These are phyloP conservation scores for Xerocomus brunneocitrinus DNA, from an alignment of 768 basidiomycete genomes.

Conservation along the genomic window DNA sequence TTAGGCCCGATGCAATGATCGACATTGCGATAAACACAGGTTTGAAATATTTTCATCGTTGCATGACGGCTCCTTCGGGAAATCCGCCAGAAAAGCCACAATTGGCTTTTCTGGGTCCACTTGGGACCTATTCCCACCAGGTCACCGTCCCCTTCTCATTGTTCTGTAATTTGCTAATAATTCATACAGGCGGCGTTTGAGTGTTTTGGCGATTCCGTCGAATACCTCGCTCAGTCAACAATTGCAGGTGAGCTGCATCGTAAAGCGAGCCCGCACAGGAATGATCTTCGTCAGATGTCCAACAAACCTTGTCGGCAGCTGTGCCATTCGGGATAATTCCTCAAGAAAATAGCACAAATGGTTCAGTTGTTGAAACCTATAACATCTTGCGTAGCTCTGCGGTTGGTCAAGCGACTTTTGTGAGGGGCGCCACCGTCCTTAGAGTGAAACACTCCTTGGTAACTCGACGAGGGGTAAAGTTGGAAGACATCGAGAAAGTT, in stretches of 20 bases:
- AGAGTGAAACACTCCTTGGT: slow-evolving; percentile 67
- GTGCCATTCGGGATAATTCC: slow-evolving; percentile 61
- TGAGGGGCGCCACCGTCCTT: slow-evolving; percentile 57
- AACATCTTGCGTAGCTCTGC: slow-evolving; percentile 48
- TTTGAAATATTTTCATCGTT: slow-evolving; percentile 6
- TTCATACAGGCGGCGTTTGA: slow-evolving; percentile 42
- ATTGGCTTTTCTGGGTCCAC: slow-evolving; percentile 60
- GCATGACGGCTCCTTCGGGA: slow-evolving; percentile 4
- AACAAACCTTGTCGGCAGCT: slow-evolving; percentile 43
- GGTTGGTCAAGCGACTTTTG: slow-evolving; percentile 41
- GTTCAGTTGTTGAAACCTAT: slow-evolving; percentile 71
- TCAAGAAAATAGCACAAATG: slow-evolving; percentile 76
- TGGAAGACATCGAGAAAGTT: slow-evolving; percentile 52
- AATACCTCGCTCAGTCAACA: slow-evolving; percentile 39
- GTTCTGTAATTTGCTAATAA: slow-evolving; percentile 20
- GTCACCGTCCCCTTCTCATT: slow-evolving; percentile 23
- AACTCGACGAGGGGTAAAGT: slow-evolving; percentile 51
- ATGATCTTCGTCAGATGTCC: slow-evolving; percentile 46
- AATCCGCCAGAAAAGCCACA: slow-evolving; percentile 14
- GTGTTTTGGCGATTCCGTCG: slow-evolving; percentile 40
- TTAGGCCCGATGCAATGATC: slow-evolving; percentile 3
- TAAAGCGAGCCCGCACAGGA: not conserved
- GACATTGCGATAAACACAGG: not conserved
- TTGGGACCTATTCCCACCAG: slow-evolving; percentile 71
- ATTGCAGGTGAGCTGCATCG: slow-evolving; percentile 36